Evolutionary conservation across 768 basidiomycete species (phyloP).

Genomic region (Hygrophorus pudorinus): DNA sequence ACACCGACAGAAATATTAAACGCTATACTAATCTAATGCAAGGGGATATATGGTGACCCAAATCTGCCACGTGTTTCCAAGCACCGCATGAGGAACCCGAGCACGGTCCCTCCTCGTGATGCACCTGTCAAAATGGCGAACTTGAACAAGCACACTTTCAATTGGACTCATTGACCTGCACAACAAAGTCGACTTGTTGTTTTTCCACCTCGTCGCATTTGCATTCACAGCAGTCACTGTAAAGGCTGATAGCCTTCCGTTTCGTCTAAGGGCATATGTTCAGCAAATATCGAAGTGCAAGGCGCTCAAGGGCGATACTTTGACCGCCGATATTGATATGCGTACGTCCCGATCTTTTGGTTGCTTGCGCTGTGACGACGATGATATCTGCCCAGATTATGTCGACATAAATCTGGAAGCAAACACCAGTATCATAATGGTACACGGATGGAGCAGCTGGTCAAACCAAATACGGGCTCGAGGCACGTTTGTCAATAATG

Average conservation of each 20-base stretch:
- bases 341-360: slow-evolving; percentile 22
- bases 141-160: too few species aligned
- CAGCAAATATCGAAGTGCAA: slow-evolving; percentile 28
- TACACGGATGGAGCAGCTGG: slow-evolving; percentile 78
- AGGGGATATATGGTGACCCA: too few species aligned
- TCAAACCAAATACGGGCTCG: slow-evolving; percentile 59
- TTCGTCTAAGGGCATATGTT: slow-evolving; percentile 28
- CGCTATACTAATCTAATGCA: too few species aligned
- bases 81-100: too few species aligned
- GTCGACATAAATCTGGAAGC: slow-evolving; percentile 50
- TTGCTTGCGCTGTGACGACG: background rate
- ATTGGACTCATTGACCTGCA: too few species aligned
- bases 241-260: slow-evolving; percentile 9
- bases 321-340: slow-evolving; percentile 31
- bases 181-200: background rate
- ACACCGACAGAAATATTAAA: too few species aligned
- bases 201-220: background rate
- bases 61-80: too few species aligned
- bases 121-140: too few species aligned
- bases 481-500: slow-evolving; percentile 27
- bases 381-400: slow-evolving; percentile 38
- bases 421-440: slow-evolving; percentile 46
- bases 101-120: too few species aligned
- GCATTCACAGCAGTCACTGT: background rate
- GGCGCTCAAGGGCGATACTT: slow-evolving; percentile 28